These are phyloP conservation scores for Chytriomyces sp. DNA, from an alignment of 192 early-diverging fungal species.

Conservation along the genomic window DNA sequence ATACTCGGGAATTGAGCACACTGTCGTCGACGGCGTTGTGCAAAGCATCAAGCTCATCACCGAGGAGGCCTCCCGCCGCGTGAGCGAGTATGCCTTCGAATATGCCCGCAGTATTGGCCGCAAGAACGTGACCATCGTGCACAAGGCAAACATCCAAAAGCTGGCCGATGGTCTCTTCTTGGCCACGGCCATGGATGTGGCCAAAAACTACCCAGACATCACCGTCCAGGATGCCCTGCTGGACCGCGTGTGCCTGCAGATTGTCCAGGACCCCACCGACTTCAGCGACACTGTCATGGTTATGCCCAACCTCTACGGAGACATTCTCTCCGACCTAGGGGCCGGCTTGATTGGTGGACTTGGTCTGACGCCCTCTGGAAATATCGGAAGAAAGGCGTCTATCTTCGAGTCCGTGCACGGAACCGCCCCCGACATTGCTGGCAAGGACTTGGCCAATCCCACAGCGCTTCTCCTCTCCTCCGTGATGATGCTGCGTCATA, in stretches of 20 bases:
- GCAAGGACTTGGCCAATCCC: constrained; percentile 93
- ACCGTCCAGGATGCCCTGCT: constrained; percentile 89
- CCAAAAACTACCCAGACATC: constrained; percentile 88
- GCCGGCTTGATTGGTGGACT: constrained; percentile 98
- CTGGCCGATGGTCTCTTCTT: constrained; percentile 97
- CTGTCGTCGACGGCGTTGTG: constrained; percentile 91
- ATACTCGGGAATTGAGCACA: constrained; percentile 99
- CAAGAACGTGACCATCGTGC: constrained; percentile 92
- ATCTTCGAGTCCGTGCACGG: constrained; percentile 90
- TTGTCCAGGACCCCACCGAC: constrained; percentile 90
- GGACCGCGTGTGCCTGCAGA: constrained; percentile 93
- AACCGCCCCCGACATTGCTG: constrained; percentile 98
- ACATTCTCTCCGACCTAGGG: constrained; percentile 97
- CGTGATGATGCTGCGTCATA: constrained; percentile 98
- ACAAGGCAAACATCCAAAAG: constrained; percentile 91
- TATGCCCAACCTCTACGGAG: constrained; percentile 99
- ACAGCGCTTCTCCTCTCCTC: constrained; percentile 92
- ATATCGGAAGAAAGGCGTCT: constrained; percentile 96
- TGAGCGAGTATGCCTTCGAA: constrained; percentile 92
- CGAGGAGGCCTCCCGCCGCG: constrained; percentile 87
- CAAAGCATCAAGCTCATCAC: constrained; percentile 99
- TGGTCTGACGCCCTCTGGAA: constrained; percentile 96
- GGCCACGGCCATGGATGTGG: constrained; percentile 87
- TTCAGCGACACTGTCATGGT: constrained; percentile 96
- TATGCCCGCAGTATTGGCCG: constrained; percentile 89